Evolutionary conservation across 805 yeast genomes (phyloP), one percentile per base, ranked within the genome.

Genomic region (Candida golubevii): DNA sequence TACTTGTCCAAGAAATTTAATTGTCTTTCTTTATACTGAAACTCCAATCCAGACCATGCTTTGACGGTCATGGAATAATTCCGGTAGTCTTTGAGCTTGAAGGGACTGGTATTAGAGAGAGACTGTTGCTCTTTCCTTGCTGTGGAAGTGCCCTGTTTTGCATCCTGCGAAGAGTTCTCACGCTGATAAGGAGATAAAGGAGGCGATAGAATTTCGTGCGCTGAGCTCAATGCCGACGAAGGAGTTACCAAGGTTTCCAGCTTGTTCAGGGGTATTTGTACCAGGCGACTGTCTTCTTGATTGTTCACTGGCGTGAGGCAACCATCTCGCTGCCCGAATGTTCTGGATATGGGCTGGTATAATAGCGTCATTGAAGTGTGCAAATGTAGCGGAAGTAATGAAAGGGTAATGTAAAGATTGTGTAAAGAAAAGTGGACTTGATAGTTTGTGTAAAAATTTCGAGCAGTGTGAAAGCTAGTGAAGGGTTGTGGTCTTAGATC

Each of bases 1-100:
- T 82, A 82, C 52, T 78, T 78, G 45, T 71, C 71, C 46, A 82
- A 65, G 51, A 81, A 82, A n/a, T 58, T 59, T 44, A 78, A 53
- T 48, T 80, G 84, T 38, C 67, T 63, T 39, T 58, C 61, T 56
- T 77, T 79, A 62, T 69, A 81, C 38, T 67, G 66, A 32, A 71
- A 65, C 6, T 59, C 65, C 44, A 77, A 56, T 35, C 68, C 69
- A 8, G 60, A 49, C 78, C 81, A 79, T 6, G 85, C 79, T 53
- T 73, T 70, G 45, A 82, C 67, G 32, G 68, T 72, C 48, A 82
- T 61, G 34, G 70, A 66, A 50, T 72, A 71, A 35, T 74, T 67
- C 41, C 69, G 66, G 51, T 64, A 67, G 51, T 73, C 68, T 44
- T 77, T 78, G 37, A 79, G 50, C 44, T 79, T 80, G 61, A 76